Base-by-base conservation (phyloP, 1,139 yeast genomes). In the Debaryomyces fabryi region DNA sequence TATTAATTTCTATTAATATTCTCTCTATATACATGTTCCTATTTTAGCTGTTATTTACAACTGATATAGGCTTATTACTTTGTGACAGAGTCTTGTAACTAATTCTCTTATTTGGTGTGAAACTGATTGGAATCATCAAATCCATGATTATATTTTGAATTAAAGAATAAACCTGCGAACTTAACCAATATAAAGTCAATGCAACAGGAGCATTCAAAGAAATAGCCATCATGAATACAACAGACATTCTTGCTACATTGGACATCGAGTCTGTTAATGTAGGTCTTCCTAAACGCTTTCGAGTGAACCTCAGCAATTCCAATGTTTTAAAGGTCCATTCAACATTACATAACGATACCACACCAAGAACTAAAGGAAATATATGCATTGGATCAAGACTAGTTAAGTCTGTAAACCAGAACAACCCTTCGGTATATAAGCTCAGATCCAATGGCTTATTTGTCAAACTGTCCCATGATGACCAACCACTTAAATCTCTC, bases 151-250 rank as follows among this genome's bases (percentile, higher is more conserved):
- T 64, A 60, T 91, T 92, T 58, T 91, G 97, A 0, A 81, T 54
- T 52, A 89, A 70, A 1, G 97, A 91, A 60, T 77, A 91, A 2
- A 78, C 60, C 62, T 89, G 92, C 0, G 97, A 90, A 42, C 92
- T 83, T 29, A 89, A 75, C 98, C 98, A 92, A 66, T 90, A 92
- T 27, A 90, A 65, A 0, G 86, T 82, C 39, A 92, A 71, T 0
- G 96, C 91, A 20, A 85, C 73, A 0, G 97, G 96, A 0, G 97
- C 96, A 59, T 91, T 95, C 45, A 90, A 79, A 0, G 96, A 78
- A 10, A 90, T 76, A 5, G 92, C 92, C 87, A 90, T 89, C 69
- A 92, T 74, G 55, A 88, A 83, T 2, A 90, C 83, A 45, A 88
- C 82, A 23, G 93, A 84, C 58, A 89, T 76, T 59, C 97, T 73